phyloP scores from a whole-genome alignment of 2,329 filamentous ascomycete genomes.

The Hymenoscyphus scutula region DNA sequence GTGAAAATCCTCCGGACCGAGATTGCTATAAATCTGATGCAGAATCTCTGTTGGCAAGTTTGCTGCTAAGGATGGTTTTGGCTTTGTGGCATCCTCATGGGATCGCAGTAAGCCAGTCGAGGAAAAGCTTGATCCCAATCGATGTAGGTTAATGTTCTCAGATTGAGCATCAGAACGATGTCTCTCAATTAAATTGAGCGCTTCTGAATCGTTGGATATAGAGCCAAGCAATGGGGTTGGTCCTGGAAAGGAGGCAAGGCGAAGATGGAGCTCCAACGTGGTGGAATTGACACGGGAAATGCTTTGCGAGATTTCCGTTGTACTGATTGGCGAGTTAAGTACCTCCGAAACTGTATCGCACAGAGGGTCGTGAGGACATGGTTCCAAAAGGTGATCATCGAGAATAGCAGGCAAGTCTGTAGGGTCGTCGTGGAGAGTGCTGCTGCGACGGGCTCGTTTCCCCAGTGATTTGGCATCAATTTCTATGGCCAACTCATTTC shows the following conservation, averaged over 20 bases:
- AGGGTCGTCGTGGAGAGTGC: slow-evolving; percentile 33
- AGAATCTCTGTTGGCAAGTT: slow-evolving; percentile 40
- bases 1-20: slow-evolving; percentile 50
- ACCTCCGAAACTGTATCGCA: slow-evolving; percentile 30
- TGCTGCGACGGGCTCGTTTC: slow-evolving; percentile 30
- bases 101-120: neutral
- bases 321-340: slow-evolving; percentile 17
- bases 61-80: slow-evolving; percentile 13
- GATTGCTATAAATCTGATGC: slow-evolving; percentile 38
- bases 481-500: slow-evolving; percentile 28
- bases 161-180: neutral
- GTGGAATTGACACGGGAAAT: slow-evolving; percentile 4
- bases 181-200: neutral
- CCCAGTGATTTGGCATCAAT: slow-evolving; percentile 27
- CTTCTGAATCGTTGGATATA: neutral
- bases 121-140: too few species aligned
- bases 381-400: slow-evolving; percentile 34
- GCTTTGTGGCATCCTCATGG: neutral
- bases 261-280: neutral
- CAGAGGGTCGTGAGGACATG: slow-evolving; percentile 26
- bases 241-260: neutral
- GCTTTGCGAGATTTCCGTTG: slow-evolving; percentile 2
- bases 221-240: neutral
- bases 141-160: too few species aligned
- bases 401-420: slow-evolving; percentile 29